Evolutionary conservation across 495 filamentous ascomycete species (phyloP), one percentile per base, ranked within the genome.

Genomic region (Aspergillus saccharolyticus): DNA sequence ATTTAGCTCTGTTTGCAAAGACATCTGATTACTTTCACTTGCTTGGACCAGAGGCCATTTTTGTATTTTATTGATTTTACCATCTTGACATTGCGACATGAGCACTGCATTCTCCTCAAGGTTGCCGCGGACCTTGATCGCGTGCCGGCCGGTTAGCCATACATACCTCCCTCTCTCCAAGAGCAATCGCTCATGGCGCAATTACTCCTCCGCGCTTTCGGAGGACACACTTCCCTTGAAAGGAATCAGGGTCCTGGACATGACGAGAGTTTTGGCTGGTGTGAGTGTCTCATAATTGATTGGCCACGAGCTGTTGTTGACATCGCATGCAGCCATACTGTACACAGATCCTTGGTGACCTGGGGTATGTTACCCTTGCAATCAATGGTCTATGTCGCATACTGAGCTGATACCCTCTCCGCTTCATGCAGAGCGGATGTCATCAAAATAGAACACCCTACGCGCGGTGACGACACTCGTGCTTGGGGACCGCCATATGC

Each of bases 401-500:
- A 45, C 7, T 14, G 21, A 20, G 14, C n/a, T 21, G 21, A 33
- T 42, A 9, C 12, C 7, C 15, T 7, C n/a, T 51, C 17, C 45
- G 18, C 20, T 44, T 1, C 21, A n/a, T 21, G 60, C 63, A 97
- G 93, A 47, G 94, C 94, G 55, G 93, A 97, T 60, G 83, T 98
- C 3, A 96, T 98, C 73, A 98, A 98, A 70, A 82, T 97, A 52
- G 94, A 98, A 70, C 95, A 98, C 71, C 95, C 94, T 5, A 83
- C 80, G 0, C 80, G 89, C 42, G 94, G 94, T 25, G 94, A 98
- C 66, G 94, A 98, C 70, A 98, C 94, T 20, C 78, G 94, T 57
- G 91, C 91, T 47, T 98, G 94, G 94, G 94, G 94, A 1, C 94
- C 94, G 20, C 94, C 94, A 25, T 97, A 93, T 74, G 94, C 94